phyloP scores from a whole-genome alignment of 192 early-diverging fungal genomes.

The Haplosporangium gracile region DNA sequence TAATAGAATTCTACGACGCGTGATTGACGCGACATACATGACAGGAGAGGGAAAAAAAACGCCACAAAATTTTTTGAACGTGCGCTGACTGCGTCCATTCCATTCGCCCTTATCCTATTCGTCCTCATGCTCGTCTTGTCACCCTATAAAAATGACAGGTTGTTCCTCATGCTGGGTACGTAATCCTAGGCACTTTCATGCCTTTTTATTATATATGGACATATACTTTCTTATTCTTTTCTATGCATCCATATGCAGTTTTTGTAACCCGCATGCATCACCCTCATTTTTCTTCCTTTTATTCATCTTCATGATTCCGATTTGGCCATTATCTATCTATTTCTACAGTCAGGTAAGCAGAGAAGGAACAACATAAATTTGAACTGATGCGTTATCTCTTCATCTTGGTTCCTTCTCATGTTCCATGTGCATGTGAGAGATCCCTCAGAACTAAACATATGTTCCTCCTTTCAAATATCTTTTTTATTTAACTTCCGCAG shows the following conservation, averaged over 20 bases:
- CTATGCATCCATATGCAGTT: not conserved
- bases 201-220: not conserved
- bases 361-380: not conserved
- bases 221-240: not conserved
- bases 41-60: not conserved
- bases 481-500: not conserved
- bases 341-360: not conserved
- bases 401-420: not conserved
- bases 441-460: not conserved
- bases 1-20: not conserved
- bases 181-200: not conserved
- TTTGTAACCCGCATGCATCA: not conserved
- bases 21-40: not conserved
- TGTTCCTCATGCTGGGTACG: slow-evolving; percentile 55
- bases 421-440: not conserved
- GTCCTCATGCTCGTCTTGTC: not conserved
- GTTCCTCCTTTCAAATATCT: not conserved
- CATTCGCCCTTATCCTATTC: slow-evolving; percentile 2
- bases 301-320: not conserved
- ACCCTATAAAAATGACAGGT: slow-evolving; percentile 25
- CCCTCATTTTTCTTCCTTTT: not conserved
- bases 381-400: not conserved
- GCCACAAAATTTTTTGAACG: not conserved
- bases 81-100: slow-evolving; percentile 10
- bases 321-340: not conserved